Percentiles rank a stretch among this genome's conserved stretches.
These are phyloP conservation scores for Arbutus unedo DNA, from an alignment of 148 eudicot species.

Conservation along the genomic window DNA sequence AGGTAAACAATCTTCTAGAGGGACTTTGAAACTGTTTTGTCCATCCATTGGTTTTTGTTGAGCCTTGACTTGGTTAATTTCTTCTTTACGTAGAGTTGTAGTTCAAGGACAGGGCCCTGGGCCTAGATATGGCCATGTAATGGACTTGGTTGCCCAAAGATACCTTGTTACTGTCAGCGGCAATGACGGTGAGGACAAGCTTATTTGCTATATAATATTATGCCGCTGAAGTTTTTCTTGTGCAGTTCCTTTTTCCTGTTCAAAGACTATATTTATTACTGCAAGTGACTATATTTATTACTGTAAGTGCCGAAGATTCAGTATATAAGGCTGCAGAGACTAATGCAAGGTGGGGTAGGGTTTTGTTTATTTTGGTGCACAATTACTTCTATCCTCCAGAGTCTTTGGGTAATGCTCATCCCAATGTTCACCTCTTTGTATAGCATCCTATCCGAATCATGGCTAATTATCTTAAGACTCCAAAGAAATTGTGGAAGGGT, in stretches of 20 bases:
- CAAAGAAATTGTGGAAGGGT: background rate
- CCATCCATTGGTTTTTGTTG: background rate
- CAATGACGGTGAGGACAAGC: slow-evolving; percentile 71
- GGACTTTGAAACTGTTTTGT: slow-evolving; percentile 3
- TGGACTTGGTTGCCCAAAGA: slow-evolving; percentile 92
- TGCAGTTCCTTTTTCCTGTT: background rate
- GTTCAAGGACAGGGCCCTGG: slow-evolving; percentile 96
- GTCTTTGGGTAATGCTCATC: background rate
- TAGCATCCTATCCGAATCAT: background rate
- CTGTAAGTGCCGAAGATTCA: background rate
- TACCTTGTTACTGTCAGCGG: slow-evolving; percentile 90
- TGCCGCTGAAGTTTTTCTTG: background rate
- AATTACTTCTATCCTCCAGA: background rate
- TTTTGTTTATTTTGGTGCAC: background rate
- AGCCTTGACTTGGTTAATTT: slow-evolving; percentile 19
- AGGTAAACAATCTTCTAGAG: slow-evolving; percentile 41
- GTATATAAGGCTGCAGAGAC: background rate
- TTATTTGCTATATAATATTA: background rate
- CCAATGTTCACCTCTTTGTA: background rate
- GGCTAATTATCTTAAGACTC: background rate
- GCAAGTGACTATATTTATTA: background rate
- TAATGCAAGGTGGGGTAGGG: background rate
- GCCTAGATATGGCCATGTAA: slow-evolving; percentile 95
- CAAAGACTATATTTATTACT: background rate
- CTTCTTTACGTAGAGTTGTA: slow-evolving; percentile 60